Evolutionary conservation across 2,329 filamentous ascomycete genomes (phyloP).

Genomic region (Paraphaeosphaeria sporulosa): DNA sequence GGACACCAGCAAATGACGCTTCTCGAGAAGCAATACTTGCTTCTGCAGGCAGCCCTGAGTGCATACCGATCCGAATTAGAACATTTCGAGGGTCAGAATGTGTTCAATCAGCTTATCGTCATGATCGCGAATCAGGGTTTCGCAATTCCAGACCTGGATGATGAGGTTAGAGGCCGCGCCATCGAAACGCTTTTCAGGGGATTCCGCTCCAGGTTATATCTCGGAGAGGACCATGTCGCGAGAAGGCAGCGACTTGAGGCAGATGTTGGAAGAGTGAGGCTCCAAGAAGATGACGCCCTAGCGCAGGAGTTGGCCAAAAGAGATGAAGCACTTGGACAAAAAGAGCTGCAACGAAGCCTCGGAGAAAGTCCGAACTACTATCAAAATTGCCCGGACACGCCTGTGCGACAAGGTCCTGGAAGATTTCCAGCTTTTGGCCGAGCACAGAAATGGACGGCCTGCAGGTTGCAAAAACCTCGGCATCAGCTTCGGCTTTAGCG

Average conservation of each 20-base stretch:
- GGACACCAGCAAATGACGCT: slow-evolving; percentile 6
- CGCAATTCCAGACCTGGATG: slow-evolving; percentile 24
- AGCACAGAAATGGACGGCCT: slow-evolving; percentile 20
- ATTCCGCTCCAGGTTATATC: slow-evolving; percentile 7
- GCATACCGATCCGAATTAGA: slow-evolving; percentile 29
- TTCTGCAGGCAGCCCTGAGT: slow-evolving; percentile 24
- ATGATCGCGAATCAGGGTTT: slow-evolving; percentile 29
- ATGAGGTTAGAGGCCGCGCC: slow-evolving; percentile 24
- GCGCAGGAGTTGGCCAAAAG: slow-evolving; percentile 12
- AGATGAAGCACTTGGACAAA: slow-evolving; percentile 1
- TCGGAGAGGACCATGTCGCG: slow-evolving; percentile 13
- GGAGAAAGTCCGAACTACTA: slow-evolving; percentile 9
- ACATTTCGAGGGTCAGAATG: slow-evolving; percentile 22
- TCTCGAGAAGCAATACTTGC: slow-evolving; percentile 14
- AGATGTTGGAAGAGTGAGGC: slow-evolving; percentile 16
- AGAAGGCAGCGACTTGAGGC: slow-evolving; percentile 8
- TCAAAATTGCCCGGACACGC: slow-evolving; percentile 17
- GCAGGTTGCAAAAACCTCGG: neutral
- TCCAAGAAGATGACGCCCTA: slow-evolving; percentile 12
- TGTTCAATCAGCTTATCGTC: slow-evolving; percentile 23
- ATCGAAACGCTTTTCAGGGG: slow-evolving; percentile 23
- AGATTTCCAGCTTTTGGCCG: slow-evolving; percentile 22
- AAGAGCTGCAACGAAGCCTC: slow-evolving; percentile 1
- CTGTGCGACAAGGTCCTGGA: slow-evolving; percentile 16
- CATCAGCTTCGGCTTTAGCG: neutral